Evolutionary conservation across 345 rosid genomes (phyloP), one percentile per base, ranked within the genome.

Genomic region (Euclidium syriacum): DNA sequence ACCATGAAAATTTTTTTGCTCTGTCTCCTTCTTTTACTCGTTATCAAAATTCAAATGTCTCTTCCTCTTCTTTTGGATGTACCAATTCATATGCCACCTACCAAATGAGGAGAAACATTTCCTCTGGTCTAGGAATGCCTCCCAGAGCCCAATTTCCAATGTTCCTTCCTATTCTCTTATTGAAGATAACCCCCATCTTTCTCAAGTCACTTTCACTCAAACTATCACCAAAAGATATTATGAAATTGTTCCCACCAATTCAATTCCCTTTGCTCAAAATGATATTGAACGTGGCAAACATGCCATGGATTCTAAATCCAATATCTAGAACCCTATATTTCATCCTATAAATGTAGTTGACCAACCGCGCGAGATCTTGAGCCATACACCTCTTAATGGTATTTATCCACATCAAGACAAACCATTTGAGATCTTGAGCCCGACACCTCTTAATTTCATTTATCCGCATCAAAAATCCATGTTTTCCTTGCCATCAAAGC

Each of bases 181-280:
- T 0, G 2, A 20, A 19, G 4, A 39, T 22, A 58, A 58, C 23
- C 44, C 60, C 50, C 43, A 40, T 7, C 18, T 57, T 41, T 27
- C 53, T 39, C 36, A 1, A 16, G 59, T 68, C 6, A 50, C 53
- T 32, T 49, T 68, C 14, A 68, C 52, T 6, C 44, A 68, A 59
- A 68, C 73, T 6, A 16, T 51, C 10, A 58, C 52, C 7, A 41
- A 68, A 3, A 30, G 2, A 4, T 42, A 4, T 33, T 41, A 36
- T 5, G 29, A 38, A 8, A 9, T 59, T 17, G 53, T 51, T 41
- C 73, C 61, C 5, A 41, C 61, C 17, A 68, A 32, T 42, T 9
- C 15, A 6, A 11, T 50, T 32, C 0, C 2, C 11, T 19, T 6
- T 23, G 0, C 18, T 9, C 66, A 41, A 23, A 49, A 40, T 42